Evolutionary conservation across 2,329 filamentous ascomycete species (phyloP), one percentile per base, ranked within the genome.

Genomic region (Clonostachys chloroleuca): DNA sequence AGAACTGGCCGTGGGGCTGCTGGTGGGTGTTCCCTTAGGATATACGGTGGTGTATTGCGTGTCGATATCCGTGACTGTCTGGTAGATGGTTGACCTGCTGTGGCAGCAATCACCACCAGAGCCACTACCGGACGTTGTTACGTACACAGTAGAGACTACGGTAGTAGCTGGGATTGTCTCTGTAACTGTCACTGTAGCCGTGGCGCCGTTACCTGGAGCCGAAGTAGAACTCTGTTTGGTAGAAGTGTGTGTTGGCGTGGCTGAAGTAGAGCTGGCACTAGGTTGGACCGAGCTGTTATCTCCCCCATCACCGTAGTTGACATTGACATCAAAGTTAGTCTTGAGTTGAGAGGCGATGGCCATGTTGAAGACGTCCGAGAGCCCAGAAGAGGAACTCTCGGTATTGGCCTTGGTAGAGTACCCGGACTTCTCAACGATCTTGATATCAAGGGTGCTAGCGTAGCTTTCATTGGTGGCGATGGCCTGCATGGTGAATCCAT

Each of bases 331-430:
- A 53, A 71, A 79, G 56, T 68, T 66, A 51, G 63, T 68, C 58
- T 42, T 37, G 34, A 78, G 70, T 62, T 79, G 74, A 5, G 56
- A 56, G 49, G 67, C 56, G 51, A 78, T 69, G 41, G 70, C 76
- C 24, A 66, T 68, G 47, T 57, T 60, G 57, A 69, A 70, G 46
- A 72, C 61, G 3, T 60, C 49, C 60, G 53, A 5, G 36, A n/a
- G 14, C 14, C 36, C 36, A 18, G 14, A n/a, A 18, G 14, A n/a
- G 12, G 14, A n/a, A 18, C 36, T 39, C 14, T 18, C 17, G 36
- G 14, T 39, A 12, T 10, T 18, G 12, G 36, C 36, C 36, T 39
- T 39, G 36, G 36, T n/a, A 18, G 14, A 18, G 14, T n/a, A 50
- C 43, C 53, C 50, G 34, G 52, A 51, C 47, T 51, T 58, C 12